Evolutionary conservation across 208 protist genomes (phyloP).

Genomic region (Crithidia fasciculata): DNA sequence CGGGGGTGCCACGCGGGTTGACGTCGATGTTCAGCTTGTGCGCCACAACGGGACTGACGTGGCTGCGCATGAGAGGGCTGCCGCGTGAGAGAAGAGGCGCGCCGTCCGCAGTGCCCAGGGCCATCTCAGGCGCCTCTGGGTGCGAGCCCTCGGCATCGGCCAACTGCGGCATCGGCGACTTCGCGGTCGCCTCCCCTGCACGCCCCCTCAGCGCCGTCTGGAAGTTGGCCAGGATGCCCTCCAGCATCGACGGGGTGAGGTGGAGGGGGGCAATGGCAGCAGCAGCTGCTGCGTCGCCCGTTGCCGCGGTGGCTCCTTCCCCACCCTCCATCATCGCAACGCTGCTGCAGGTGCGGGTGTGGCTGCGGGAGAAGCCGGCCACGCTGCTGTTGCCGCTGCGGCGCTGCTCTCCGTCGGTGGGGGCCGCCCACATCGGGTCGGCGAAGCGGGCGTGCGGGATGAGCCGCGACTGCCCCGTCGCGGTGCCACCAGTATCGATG

Average conservation of each 20-base stretch:
- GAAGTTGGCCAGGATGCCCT: constrained; percentile 29
- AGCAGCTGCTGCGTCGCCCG: no score
- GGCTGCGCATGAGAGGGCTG: constrained; percentile 26
- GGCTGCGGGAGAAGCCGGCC: no score
- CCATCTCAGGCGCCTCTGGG: neutral
- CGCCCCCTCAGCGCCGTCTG: constrained; percentile 26
- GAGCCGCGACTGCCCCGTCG: neutral
- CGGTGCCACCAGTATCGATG: neutral
- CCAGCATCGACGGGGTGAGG: constrained; percentile 24
- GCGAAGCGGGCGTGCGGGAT: neutral
- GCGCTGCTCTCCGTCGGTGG: neutral
- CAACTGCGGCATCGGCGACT: constrained; percentile 9
- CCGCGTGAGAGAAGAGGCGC: neutral
- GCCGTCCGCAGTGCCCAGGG: neutral
- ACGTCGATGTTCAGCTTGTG: constrained; percentile 29
- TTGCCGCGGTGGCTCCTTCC: no score
- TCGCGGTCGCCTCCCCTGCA: constrained; percentile 3
- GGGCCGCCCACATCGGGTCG: neutral
- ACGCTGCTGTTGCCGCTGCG: constrained; percentile 2
- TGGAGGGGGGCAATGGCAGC: constrained; percentile 17
- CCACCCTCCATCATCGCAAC: no score
- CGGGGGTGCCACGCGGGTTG: constrained; percentile 11
- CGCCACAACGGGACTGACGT: constrained; percentile 30
- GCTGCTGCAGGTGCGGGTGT: no score
- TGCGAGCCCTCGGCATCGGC: constrained; percentile 3